A percentile compares a stretch with the other conserved stretches of the same genome.
Conservation (phyloP, 139 green algal species). For the Chlamydomonas eustigma region DNA sequence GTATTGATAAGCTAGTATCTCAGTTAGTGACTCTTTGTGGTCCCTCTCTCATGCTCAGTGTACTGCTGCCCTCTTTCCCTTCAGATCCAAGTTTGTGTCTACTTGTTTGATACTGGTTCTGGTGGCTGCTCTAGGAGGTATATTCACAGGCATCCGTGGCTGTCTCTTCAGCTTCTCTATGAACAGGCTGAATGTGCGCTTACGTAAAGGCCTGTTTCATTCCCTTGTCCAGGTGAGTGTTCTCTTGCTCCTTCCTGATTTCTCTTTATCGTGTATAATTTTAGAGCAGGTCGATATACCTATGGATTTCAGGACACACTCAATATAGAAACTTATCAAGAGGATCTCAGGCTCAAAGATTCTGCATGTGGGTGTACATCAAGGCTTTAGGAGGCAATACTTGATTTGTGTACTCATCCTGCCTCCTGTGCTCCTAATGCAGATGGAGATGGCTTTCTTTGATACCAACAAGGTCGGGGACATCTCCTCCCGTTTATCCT, state of each 20-base stretch:
- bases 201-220: slow-evolving; percentile 51
- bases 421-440: slow-evolving; percentile 19
- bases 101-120: slow-evolving; percentile 59
- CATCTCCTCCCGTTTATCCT: slow-evolving; percentile 57
- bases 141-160: slow-evolving; percentile 68
- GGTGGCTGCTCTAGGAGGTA: slow-evolving; percentile 49
- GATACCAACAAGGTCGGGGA: slow-evolving; percentile 66
- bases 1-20: no score
- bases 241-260: no score
- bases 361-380: no score
- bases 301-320: no score
- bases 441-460: slow-evolving; percentile 77
- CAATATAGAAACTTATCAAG: no score
- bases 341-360: no score
- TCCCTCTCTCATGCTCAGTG: neutral
- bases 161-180: slow-evolving; percentile 67
- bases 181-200: slow-evolving; percentile 52
- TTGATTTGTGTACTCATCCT: neutral
- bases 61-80: neutral
- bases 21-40: neutral
- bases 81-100: slow-evolving; percentile 32
- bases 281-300: no score
- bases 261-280: no score
- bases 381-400: no score
- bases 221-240: slow-evolving; percentile 46